Conservation (phyloP, 2,329 filamentous ascomycete species). For the Beauveria brongniartii region DNA sequence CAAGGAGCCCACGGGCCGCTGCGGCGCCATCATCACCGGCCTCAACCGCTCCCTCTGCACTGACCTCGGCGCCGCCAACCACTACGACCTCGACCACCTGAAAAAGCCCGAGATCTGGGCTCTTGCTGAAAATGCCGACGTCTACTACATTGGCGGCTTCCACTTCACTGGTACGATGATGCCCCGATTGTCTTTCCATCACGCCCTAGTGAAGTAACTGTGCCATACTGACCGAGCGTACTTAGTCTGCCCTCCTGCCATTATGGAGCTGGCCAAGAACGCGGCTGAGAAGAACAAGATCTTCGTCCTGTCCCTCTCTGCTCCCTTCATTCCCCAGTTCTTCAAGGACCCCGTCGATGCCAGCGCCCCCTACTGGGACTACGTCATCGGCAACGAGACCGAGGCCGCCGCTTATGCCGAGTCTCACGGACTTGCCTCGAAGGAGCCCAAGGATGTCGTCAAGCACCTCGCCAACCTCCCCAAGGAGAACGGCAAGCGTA, state of each 20-base stretch:
- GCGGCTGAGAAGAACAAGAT: slow-evolving; percentile 83
- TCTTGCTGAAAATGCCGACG: slow-evolving; percentile 77
- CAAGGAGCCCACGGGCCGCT: slow-evolving; percentile 78
- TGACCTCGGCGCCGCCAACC: slow-evolving; percentile 91
- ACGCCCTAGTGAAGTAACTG: background rate
- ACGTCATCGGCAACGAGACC: slow-evolving; percentile 93
- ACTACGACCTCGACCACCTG: slow-evolving; percentile 91
- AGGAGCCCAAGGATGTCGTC: slow-evolving; percentile 77
- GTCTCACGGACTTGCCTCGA: slow-evolving; percentile 65
- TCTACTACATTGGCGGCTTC: slow-evolving; percentile 92
- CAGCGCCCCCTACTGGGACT: slow-evolving; percentile 86
- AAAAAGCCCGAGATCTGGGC: slow-evolving; percentile 88
- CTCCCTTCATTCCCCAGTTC: slow-evolving; percentile 93
- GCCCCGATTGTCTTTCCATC: background rate
- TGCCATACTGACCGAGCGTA: background rate
- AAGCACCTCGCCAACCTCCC: slow-evolving; percentile 78
- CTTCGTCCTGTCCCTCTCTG: slow-evolving; percentile 86
- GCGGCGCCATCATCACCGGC: slow-evolving; percentile 93
- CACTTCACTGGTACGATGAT: slow-evolving; percentile 63
- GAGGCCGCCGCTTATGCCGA: slow-evolving; percentile 85
- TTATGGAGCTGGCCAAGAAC: slow-evolving; percentile 83
- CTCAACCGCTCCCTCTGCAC: slow-evolving; percentile 94
- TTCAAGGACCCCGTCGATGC: slow-evolving; percentile 94
- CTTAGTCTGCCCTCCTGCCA: slow-evolving; percentile 76
- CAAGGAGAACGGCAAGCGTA: slow-evolving; percentile 82